phyloP scores from a whole-genome alignment of 306 rosid species.

The Lagenaria siceraria region DNA sequence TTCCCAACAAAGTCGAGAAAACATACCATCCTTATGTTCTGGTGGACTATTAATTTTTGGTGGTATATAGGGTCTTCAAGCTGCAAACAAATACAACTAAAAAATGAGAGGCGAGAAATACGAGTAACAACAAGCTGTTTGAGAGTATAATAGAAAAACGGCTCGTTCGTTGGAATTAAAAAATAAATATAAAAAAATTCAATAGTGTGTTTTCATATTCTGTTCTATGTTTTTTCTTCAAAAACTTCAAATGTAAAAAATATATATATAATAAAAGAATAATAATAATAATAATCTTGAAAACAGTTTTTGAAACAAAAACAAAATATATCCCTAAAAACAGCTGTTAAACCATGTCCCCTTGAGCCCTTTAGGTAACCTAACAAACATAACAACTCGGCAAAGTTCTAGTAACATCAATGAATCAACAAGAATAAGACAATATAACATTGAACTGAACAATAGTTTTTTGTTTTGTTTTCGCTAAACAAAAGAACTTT shows the following conservation, averaged over 20 bases:
- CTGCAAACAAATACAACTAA: not conserved
- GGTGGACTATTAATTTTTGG: not conserved
- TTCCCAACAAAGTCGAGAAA: not conserved
- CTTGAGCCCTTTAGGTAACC: not conserved
- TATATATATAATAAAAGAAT: too few species aligned
- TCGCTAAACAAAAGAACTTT: not conserved
- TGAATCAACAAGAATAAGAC: not conserved
- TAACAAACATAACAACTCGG: not conserved
- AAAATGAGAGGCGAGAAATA: not conserved
- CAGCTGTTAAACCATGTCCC: not conserved
- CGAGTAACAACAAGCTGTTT: not conserved
- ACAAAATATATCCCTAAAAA: not conserved
- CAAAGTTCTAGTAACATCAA: not conserved
- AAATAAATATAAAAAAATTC: too few species aligned
- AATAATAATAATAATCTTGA: too few species aligned
- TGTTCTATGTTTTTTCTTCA: too few species aligned
- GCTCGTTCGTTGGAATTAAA: not conserved
- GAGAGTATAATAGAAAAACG: not conserved
- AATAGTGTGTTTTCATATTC: too few species aligned
- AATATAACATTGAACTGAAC: not conserved
- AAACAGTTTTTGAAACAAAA: not conserved
- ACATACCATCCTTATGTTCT: not conserved
- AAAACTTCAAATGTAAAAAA: too few species aligned
- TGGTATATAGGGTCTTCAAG: not conserved
- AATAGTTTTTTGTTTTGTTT: not conserved